phyloP scores from a whole-genome alignment of 1,284 basidiomycete species.

The Macrocybe sp. region DNA sequence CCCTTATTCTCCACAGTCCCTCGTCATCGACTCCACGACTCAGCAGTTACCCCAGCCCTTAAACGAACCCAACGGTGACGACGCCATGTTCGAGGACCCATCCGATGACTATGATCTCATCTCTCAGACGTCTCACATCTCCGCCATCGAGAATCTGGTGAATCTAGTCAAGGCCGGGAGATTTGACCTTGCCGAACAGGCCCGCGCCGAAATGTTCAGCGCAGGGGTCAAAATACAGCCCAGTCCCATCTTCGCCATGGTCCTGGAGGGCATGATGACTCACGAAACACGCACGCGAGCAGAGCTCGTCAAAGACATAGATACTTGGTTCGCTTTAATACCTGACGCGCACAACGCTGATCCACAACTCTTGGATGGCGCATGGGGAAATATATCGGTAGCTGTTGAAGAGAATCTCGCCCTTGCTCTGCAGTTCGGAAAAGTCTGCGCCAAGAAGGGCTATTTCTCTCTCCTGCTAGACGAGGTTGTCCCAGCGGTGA shows the following conservation, averaged over 20 bases:
- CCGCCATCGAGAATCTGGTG: slow-evolving; percentile 12
- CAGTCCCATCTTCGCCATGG: slow-evolving; percentile 25
- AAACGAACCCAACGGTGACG: neutral
- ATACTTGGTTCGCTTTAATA: slow-evolving; percentile 35
- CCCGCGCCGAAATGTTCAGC: slow-evolving; percentile 26
- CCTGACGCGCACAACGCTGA: slow-evolving; percentile 21
- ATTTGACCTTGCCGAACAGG: slow-evolving; percentile 15
- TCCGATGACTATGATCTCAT: slow-evolving; percentile 6
- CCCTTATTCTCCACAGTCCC: slow-evolving; percentile 8
- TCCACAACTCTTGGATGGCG: slow-evolving; percentile 12
- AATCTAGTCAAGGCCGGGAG: slow-evolving; percentile 15
- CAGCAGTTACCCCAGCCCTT: slow-evolving; percentile 3
- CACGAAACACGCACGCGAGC: slow-evolving; percentile 5
- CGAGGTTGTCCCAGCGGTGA: slow-evolving; percentile 15
- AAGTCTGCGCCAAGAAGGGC: slow-evolving; percentile 24
- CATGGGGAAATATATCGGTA: slow-evolving; percentile 13
- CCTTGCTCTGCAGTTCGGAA: slow-evolving; percentile 21
- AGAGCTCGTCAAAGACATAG: slow-evolving; percentile 17
- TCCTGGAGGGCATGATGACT: slow-evolving; percentile 22
- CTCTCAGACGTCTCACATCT: neutral
- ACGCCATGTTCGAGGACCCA: slow-evolving; percentile 8
- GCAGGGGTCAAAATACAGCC: slow-evolving; percentile 26
- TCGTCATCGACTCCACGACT: slow-evolving; percentile 7
- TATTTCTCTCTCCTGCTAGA: slow-evolving; percentile 17
- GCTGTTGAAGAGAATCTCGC: slow-evolving; percentile 12